Percentiles rank a stretch among this genome's conserved stretches.
Conservation (phyloP, 352 stramenopile species). For the Bremia lactucae region DNA sequence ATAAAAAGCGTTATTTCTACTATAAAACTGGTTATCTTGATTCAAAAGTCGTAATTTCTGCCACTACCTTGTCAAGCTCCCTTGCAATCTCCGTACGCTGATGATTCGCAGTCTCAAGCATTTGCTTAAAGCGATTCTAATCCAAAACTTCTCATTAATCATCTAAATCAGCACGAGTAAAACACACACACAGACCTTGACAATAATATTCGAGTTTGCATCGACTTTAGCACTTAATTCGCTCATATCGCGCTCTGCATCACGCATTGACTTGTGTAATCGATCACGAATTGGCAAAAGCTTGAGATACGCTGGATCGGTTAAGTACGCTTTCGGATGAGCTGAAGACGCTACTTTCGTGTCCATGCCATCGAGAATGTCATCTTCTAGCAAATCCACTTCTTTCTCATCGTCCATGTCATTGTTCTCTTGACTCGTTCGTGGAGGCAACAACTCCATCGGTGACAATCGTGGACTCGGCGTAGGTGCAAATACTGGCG, state of each 20-base stretch:
- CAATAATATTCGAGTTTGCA: conserved; percentile 70
- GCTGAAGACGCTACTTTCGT: conserved; percentile 33
- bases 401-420: conserved; percentile 56
- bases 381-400: conserved; percentile 67
- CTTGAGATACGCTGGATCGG: conserved; percentile 54
- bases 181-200: conserved; percentile 38
- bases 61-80: conserved; percentile 48
- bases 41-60: conserved; percentile 36
- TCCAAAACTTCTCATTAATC: too few species aligned
- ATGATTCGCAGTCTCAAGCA: conserved; percentile 54
- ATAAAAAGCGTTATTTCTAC: neutral
- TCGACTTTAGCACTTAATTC: conserved; percentile 57
- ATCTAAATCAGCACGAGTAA: neutral
- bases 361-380: conserved; percentile 65
- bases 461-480: conserved; percentile 40
- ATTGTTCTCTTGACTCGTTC: too few species aligned
- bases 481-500: conserved; percentile 42
- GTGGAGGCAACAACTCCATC: conserved; percentile 16
- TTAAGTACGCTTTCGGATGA: conserved; percentile 35
- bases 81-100: conserved; percentile 39
- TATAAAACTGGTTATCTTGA: conserved; percentile 14
- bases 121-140: conserved; percentile 74
- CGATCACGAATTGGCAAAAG: conserved; percentile 47
- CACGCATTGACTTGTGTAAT: conserved; percentile 56
- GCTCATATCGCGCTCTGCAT: conserved; percentile 54